phyloP scores from a whole-genome alignment of 306 rosid genomes.

The Castanea crenata region DNA sequence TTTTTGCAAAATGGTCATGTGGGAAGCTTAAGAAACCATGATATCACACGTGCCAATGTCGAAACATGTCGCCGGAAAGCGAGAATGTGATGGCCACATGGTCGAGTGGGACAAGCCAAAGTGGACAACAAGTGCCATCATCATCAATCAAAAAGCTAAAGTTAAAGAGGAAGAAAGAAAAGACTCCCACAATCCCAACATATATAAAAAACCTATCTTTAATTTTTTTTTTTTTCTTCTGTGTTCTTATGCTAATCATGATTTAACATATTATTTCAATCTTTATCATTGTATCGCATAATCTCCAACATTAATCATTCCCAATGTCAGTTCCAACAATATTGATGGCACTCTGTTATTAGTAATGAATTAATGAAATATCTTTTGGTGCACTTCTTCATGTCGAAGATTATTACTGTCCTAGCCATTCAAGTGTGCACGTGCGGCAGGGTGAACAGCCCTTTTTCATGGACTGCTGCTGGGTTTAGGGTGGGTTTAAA shows the following conservation, averaged over 20 bases:
- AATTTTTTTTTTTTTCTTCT: not conserved
- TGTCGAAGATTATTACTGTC: slow-evolving; percentile 14
- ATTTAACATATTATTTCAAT: not conserved
- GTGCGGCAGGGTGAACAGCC: slow-evolving; percentile 5
- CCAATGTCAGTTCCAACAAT: slow-evolving; percentile 10
- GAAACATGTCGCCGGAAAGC: slow-evolving; percentile 37
- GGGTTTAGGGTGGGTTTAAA: too few species aligned
- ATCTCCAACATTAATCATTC: slow-evolving; percentile 15
- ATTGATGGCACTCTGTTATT: not conserved
- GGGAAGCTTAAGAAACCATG: not conserved
- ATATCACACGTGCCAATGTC: slow-evolving; percentile 29
- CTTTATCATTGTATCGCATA: not conserved
- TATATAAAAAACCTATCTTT: not conserved
- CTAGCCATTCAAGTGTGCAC: slow-evolving; percentile 21
- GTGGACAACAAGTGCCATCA: slow-evolving; percentile 25
- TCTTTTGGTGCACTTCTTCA: not conserved
- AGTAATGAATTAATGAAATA: not conserved
- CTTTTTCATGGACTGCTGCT: too few species aligned
- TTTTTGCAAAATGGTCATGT: not conserved
- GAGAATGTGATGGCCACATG: slow-evolving; percentile 30
- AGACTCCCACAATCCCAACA: slow-evolving; percentile 17
- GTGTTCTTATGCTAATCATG: slow-evolving; percentile 15
- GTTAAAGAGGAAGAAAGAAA: not conserved
- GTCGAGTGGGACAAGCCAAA: slow-evolving; percentile 6
- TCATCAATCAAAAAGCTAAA: slow-evolving; percentile 8